Percentiles rank a stretch among this genome's conserved stretches.
phyloP scores from a whole-genome alignment of 768 basidiomycete species.

The Termitomyces sp. region DNA sequence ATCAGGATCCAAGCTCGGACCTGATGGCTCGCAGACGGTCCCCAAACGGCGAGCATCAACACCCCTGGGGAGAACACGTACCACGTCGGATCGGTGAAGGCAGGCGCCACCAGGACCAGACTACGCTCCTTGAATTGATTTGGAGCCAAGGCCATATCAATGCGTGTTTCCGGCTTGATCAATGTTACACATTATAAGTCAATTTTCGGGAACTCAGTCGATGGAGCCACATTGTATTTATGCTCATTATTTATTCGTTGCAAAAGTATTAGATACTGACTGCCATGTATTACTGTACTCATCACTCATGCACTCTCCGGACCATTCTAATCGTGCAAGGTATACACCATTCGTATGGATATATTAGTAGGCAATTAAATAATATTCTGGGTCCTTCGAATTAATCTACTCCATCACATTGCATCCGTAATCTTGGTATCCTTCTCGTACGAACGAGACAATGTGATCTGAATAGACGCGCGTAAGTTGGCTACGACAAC shows the following conservation, averaged over 20 bases:
- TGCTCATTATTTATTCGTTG: background rate
- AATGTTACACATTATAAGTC: too few species aligned
- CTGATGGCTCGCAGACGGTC: conserved; percentile 7
- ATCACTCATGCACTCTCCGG: background rate
- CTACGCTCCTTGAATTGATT: background rate
- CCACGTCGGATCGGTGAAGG: conserved; percentile 38
- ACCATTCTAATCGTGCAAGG: background rate
- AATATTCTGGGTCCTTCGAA: too few species aligned
- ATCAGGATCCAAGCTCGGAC: background rate
- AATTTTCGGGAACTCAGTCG: background rate
- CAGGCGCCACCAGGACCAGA: conserved; percentile 15
- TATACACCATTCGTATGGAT: background rate
- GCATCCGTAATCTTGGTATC: conserved; percentile 58
- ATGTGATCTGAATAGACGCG: conserved; percentile 49
- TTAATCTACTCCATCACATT: conserved; percentile 32
- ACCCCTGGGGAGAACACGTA: conserved; percentile 36
- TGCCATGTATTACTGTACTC: background rate
- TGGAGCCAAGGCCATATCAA: too few species aligned
- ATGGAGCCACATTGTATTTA: background rate
- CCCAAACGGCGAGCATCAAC: conserved; percentile 7
- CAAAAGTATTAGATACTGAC: background rate
- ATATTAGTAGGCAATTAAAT: background rate
- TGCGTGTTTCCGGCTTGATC: background rate
- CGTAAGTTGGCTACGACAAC: too few species aligned
- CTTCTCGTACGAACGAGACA: conserved; percentile 63